phyloP scores from a whole-genome alignment of 176 grass and related monocot genomes.

The Phyllostachys edulis region DNA sequence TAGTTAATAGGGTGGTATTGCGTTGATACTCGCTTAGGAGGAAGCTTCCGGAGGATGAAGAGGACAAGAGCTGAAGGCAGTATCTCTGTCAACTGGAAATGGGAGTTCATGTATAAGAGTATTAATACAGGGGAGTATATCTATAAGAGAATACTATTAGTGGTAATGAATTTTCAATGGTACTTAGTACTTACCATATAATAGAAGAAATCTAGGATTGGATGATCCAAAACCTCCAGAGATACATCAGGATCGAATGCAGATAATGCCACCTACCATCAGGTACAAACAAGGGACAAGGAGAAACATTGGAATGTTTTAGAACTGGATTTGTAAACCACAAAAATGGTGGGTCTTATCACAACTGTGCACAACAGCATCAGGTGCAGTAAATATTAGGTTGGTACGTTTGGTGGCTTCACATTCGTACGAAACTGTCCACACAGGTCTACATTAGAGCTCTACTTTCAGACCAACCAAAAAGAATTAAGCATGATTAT shows the following conservation, averaged over 20 bases:
- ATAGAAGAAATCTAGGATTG: constrained; percentile 83
- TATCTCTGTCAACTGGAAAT: constrained; percentile 77
- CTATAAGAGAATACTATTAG: not conserved
- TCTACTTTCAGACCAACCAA: constrained; percentile 26
- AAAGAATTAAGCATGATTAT: not conserved
- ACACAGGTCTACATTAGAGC: constrained; percentile 30
- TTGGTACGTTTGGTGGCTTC: not conserved
- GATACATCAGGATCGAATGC: constrained; percentile 71
- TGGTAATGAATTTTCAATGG: not conserved
- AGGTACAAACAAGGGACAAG: constrained; percentile 1
- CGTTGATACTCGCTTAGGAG: constrained; percentile 75
- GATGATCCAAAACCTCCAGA: constrained; percentile 89
- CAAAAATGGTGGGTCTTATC: not conserved
- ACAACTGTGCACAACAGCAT: constrained; percentile 19
- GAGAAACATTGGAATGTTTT: not conserved
- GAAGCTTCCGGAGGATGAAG: constrained; percentile 90
- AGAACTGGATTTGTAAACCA: constrained; percentile 5
- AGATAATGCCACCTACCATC: constrained; percentile 63
- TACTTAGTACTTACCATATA: constrained; percentile 74
- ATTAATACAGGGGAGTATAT: not conserved
- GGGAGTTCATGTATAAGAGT: constrained; percentile 15
- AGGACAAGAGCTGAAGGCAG: constrained; percentile 88
- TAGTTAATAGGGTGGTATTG: constrained; percentile 93
- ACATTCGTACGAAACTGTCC: constrained; percentile 10
- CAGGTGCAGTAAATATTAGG: constrained; percentile 1